Base-by-base conservation (phyloP, 495 filamentous ascomycete genomes). In the Hypoxylon rickii region DNA sequence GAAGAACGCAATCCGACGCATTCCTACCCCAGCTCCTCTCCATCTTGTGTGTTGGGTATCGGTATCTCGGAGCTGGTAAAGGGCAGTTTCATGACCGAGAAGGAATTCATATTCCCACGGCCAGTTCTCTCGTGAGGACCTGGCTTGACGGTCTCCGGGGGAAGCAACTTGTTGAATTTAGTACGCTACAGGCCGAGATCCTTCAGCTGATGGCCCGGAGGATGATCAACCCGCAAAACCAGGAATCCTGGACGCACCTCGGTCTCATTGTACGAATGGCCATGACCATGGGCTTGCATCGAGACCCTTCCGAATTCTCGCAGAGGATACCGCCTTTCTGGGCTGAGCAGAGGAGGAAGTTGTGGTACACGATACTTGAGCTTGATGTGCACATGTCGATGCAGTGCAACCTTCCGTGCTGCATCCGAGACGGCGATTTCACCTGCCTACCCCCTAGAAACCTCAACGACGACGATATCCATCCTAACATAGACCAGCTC, bases 1-100 rank as follows among this genome's bases (percentile, higher is more conserved):
- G 68, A 12, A 47, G 32, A 21, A 38, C 34, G 18, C 65, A 65
- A 26, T 38, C 57, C 18, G 67, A 69, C 0, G 58, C 67, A 4
- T 85, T 84, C 59, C 70, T 82, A 4, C 70, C 72, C 1, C 69
- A 68, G 13, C 64, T 75, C 3, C 65, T 74, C 36, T 66, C 66
- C 12, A 64, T 75, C 15, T 34, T 73, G 33, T 67, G 65, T 36
- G 64, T 73, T 37, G 70, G 64, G 12, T 69, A 70, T 40, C 55
- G 64, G 21, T 71, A 65, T 42, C 55, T 66, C 2, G 58, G 64
- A 7, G 61, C 65, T 13, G 59, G 64, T 12, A 66, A 60, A 44
- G 70, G 66, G 2, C 62, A 70, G 2, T 50, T 53, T 37, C 60
- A 63, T 16, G 65, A 68, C 5, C 56, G 58, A 31, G 63, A 72